These are phyloP conservation scores for Aureobasidium zeae DNA, from an alignment of 2,329 filamentous ascomycete species.

Conservation along the genomic window DNA sequence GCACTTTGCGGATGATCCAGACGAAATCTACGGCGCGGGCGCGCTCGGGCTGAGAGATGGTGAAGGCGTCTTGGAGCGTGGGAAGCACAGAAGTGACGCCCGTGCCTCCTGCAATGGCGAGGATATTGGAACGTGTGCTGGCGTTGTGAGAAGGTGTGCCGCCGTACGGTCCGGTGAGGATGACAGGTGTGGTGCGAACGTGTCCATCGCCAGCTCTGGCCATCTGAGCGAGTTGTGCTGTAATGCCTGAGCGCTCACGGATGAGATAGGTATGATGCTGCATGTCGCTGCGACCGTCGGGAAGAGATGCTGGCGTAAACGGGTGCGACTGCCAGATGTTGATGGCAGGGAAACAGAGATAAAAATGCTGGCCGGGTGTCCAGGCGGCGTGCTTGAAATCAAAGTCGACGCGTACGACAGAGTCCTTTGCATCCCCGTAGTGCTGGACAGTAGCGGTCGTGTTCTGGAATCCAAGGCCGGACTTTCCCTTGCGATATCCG, in stretches of 20 bases:
- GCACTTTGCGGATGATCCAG: conserved; percentile 15
- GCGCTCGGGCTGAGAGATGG: not conserved
- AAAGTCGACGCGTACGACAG: conserved; percentile 58
- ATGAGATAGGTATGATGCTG: conserved; percentile 31
- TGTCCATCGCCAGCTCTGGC: conserved; percentile 28
- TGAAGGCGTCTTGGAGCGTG: conserved; percentile 47
- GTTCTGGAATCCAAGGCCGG: conserved; percentile 45
- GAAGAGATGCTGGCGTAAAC: conserved; percentile 54
- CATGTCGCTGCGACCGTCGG: conserved; percentile 23
- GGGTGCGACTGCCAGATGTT: conserved; percentile 66
- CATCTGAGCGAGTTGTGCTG: conserved; percentile 44
- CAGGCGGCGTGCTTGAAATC: conserved; percentile 50
- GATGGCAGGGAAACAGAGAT: conserved; percentile 55
- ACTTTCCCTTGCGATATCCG: conserved; percentile 33
- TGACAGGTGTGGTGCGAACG: conserved; percentile 49
- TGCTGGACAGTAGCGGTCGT: conserved; percentile 43
- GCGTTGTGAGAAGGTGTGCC: conserved; percentile 1
- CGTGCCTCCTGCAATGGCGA: conserved; percentile 38
- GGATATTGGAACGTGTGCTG: conserved; percentile 5
- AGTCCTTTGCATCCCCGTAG: conserved; percentile 51
- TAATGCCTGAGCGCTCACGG: conserved; percentile 44
- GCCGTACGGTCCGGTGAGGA: conserved; percentile 57
- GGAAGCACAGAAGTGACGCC: conserved; percentile 63
- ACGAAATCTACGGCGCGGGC: conserved; percentile 14
- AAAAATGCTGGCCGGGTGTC: conserved; percentile 63